Percentiles rank a stretch among this genome's conserved stretches.
Conservation (phyloP, 2,329 filamentous ascomycete genomes). For the Cryphonectria japonica region DNA sequence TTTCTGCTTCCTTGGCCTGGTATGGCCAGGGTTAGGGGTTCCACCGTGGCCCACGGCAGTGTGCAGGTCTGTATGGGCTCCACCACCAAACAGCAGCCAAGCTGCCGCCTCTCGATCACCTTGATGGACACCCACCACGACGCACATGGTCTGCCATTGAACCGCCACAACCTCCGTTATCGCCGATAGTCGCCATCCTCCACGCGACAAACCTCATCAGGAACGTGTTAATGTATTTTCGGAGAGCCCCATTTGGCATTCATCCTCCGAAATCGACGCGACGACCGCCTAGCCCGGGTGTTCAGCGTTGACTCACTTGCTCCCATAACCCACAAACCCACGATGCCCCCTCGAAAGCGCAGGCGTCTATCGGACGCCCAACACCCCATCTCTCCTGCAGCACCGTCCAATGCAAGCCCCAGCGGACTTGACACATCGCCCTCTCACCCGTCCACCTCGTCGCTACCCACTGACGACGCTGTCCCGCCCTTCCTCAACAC, state of each 20-base stretch:
- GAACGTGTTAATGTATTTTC: background rate
- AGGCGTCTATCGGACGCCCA: constrained; percentile 3
- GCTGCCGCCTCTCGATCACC: no score
- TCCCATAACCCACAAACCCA: background rate
- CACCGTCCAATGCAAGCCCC: background rate
- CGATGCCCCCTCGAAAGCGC: constrained; percentile 23
- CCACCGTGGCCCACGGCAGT: background rate
- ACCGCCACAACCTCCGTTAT: background rate
- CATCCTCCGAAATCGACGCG: background rate
- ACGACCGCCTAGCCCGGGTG: background rate
- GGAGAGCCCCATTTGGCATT: background rate
- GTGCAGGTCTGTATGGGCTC: background rate
- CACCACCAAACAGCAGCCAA: background rate
- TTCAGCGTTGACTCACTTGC: background rate
- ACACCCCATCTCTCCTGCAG: background rate
- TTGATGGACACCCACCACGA: background rate
- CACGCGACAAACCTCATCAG: constrained; percentile 16
- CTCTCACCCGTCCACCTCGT: constrained; percentile 16
- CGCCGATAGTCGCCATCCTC: background rate
- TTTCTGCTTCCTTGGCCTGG: background rate
- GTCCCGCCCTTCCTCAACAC: constrained; percentile 58
- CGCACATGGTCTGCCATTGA: background rate
- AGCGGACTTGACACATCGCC: constrained; percentile 14
- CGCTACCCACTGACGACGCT: constrained; percentile 29
- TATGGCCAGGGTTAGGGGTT: constrained; percentile 20